phyloP scores from a whole-genome alignment of 352 stramenopile species.

The Phytophthora sojae region DNA sequence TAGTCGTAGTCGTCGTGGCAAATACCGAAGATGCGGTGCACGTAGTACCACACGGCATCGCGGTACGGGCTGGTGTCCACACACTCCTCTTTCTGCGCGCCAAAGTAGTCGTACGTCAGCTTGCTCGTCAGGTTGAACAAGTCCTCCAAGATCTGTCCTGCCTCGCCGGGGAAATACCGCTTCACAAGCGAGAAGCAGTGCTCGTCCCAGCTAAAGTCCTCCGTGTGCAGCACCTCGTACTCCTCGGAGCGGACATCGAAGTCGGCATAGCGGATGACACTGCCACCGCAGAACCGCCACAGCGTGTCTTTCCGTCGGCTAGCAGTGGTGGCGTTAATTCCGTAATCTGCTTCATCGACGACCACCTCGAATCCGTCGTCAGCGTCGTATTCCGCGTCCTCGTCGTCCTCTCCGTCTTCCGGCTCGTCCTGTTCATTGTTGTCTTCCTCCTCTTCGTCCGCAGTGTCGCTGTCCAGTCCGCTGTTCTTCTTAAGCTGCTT shows the following conservation, averaged over 20 bases:
- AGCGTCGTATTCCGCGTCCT: conserved; percentile 39
- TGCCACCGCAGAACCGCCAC: conserved; percentile 85
- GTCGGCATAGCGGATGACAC: conserved; percentile 82
- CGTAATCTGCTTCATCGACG: conserved; percentile 59
- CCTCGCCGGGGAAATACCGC: conserved; percentile 84
- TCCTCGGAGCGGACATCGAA: conserved; percentile 86
- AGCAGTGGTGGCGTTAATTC: conserved; percentile 40
- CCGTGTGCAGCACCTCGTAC: conserved; percentile 87
- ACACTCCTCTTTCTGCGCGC: conserved; percentile 57
- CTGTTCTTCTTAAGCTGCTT: conserved; percentile 72
- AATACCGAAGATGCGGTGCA: conserved; percentile 90
- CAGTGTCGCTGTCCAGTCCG: conserved; percentile 67
- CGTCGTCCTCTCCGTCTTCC: conserved; percentile 35
- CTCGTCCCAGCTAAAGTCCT: conserved; percentile 91
- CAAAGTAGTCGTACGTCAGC: conserved; percentile 85
- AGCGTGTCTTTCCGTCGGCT: conserved; percentile 68
- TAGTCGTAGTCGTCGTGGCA: conserved; percentile 92
- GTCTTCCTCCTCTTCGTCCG: conserved; percentile 59
- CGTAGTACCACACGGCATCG: conserved; percentile 89
- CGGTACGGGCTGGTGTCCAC: conserved; percentile 87
- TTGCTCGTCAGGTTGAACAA: conserved; percentile 89
- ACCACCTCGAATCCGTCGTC: conserved; percentile 62
- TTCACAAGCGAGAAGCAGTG: conserved; percentile 89
- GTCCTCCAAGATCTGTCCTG: conserved; percentile 85
- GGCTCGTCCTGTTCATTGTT: conserved; percentile 35